These are phyloP conservation scores for Amanita molliuscula DNA, from an alignment of 768 basidiomycete species.

Conservation along the genomic window DNA sequence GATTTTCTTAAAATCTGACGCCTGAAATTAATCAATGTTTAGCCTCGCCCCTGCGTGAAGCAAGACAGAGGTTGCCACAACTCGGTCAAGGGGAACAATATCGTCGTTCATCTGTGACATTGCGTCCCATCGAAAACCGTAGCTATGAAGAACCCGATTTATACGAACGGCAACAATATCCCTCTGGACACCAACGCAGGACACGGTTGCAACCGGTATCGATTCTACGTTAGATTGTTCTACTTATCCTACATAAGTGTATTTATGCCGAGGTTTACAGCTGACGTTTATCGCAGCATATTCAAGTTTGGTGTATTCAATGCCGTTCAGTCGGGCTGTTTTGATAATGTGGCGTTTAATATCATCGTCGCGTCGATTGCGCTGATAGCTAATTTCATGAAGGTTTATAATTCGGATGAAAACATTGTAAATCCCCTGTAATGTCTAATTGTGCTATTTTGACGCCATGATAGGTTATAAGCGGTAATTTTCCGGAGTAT, in stretches of 20 bases:
- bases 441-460: background rate
- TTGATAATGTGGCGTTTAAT: conserved; percentile 48
- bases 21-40: background rate
- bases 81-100: background rate
- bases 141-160: background rate
- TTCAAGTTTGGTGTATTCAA: conserved; percentile 93
- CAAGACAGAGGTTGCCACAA: background rate
- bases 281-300: conserved; percentile 67
- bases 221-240: conserved; percentile 47
- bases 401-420: conserved; percentile 51
- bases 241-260: background rate
- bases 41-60: background rate
- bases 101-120: background rate
- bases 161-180: conserved; percentile 10
- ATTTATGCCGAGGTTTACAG: conserved; percentile 28
- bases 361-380: background rate
- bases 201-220: conserved; percentile 60
- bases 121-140: background rate
- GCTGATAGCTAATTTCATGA: background rate
- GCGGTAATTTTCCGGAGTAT: conserved; percentile 31
- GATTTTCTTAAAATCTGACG: background rate
- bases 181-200: conserved; percentile 29
- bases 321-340: conserved; percentile 79
- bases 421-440: conserved; percentile 44
- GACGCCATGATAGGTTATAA: conserved; percentile 46